phyloP scores from a whole-genome alignment of 1,284 basidiomycete species.

The Rhodotorula sp. region DNA sequence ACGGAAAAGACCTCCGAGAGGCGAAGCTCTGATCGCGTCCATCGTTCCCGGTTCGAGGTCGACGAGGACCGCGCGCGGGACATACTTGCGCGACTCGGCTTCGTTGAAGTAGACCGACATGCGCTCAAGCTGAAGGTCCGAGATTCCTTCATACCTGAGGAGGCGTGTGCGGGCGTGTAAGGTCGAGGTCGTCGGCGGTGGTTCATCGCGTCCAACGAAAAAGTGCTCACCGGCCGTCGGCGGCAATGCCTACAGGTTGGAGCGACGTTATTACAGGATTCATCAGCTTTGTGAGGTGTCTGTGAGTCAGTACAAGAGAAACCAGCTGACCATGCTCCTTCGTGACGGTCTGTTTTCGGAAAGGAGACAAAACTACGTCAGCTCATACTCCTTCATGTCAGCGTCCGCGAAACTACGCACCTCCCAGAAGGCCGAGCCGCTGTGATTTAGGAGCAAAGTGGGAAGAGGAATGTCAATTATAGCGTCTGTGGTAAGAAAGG shows the following conservation, averaged over 20 bases:
- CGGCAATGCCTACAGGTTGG: conserved; percentile 12
- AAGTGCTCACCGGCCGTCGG: conserved; percentile 66
- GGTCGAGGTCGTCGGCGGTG: neutral
- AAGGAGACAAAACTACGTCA: neutral
- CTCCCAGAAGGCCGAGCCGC: conserved; percentile 72
- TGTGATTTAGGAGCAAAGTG: conserved; percentile 9
- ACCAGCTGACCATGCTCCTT: conserved; percentile 72
- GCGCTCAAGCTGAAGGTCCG: conserved; percentile 87
- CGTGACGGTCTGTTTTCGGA: conserved; percentile 65
- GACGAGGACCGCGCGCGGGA: conserved; percentile 90
- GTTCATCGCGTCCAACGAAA: neutral
- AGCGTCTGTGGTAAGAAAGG: neutral
- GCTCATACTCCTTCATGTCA: neutral
- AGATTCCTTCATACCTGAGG: conserved; percentile 74
- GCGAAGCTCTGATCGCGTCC: conserved; percentile 77
- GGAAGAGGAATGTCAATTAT: neutral
- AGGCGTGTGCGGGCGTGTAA: neutral
- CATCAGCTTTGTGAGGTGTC: neutral
- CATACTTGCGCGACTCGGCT: conserved; percentile 77
- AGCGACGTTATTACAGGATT: too few species aligned
- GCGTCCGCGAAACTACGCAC: conserved; percentile 60
- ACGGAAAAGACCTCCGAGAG: conserved; percentile 51
- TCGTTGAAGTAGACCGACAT: conserved; percentile 53
- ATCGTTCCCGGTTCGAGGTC: conserved; percentile 97
- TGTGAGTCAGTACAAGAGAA: neutral